Conservation (phyloP, 768 basidiomycete genomes). For the Pulveroboletus sp. region DNA sequence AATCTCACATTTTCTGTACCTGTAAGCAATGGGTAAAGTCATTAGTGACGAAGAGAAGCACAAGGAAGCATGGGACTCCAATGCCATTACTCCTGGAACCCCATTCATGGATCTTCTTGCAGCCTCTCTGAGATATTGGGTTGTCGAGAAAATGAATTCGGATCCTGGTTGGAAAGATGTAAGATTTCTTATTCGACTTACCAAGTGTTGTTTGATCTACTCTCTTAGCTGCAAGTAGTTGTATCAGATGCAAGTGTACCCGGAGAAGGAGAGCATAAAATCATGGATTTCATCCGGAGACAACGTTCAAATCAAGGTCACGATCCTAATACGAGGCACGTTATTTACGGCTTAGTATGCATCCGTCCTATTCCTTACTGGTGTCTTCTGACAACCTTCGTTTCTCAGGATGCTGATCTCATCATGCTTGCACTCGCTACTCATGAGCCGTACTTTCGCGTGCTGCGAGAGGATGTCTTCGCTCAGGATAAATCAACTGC, state of each 20-base stretch:
- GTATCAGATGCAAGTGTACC: conserved; percentile 97
- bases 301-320: conserved; percentile 85
- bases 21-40: conserved; percentile 86
- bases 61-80: conserved; percentile 92
- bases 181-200: conserved; percentile 14
- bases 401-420: conserved; percentile 85
- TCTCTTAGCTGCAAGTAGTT: conserved; percentile 78
- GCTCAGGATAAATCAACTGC: conserved; percentile 71
- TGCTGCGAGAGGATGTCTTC: conserved; percentile 97
- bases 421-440: conserved; percentile 99
- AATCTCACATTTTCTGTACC: not conserved
- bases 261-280: conserved; percentile 99
- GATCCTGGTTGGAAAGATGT: conserved; percentile 97
- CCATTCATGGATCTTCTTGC: conserved; percentile 97
- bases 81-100: conserved; percentile 98
- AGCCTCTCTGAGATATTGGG: conserved; percentile 89
- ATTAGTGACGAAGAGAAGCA: conserved; percentile 77
- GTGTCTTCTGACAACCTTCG: conserved; percentile 6
- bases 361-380: not conserved
- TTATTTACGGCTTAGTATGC: conserved; percentile 93
- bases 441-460: conserved; percentile 97
- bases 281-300: conserved; percentile 96
- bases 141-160: conserved; percentile 88
- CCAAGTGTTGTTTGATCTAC: not conserved
- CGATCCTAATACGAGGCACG: conserved; percentile 92